Percentiles rank a stretch among this genome's conserved stretches.
These are phyloP conservation scores for Populus simonii DNA, from an alignment of 345 rosid genomes.

Conservation along the genomic window DNA sequence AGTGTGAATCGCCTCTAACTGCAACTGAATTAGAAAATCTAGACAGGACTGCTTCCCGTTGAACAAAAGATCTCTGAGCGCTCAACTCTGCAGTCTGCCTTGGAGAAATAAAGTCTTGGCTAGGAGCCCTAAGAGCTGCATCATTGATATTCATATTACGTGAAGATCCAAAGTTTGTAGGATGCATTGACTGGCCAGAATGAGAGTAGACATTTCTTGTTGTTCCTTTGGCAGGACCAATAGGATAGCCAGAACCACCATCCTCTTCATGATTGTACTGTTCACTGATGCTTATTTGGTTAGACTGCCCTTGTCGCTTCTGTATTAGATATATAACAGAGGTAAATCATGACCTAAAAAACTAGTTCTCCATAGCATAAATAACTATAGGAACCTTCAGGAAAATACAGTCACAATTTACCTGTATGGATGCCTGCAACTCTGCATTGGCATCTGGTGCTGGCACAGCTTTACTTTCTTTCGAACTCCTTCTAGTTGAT, in stretches of 20 bases:
- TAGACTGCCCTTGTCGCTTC: slow-evolving; percentile 49
- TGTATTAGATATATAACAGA: slow-evolving; percentile 17
- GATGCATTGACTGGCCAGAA: slow-evolving; percentile 33
- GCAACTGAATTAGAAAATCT: slow-evolving; percentile 83
- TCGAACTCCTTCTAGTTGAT: slow-evolving; percentile 29
- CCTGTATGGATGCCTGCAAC: slow-evolving; percentile 44
- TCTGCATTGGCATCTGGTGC: slow-evolving; percentile 52
- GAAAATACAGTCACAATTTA: slow-evolving; percentile 8
- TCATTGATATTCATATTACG: slow-evolving; percentile 26
- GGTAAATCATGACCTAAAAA: background rate
- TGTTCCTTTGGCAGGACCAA: slow-evolving; percentile 40
- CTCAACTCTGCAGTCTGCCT: slow-evolving; percentile 35
- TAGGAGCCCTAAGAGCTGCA: slow-evolving; percentile 22
- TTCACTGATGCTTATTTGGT: slow-evolving; percentile 37
- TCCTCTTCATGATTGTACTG: slow-evolving; percentile 43
- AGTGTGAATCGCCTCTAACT: slow-evolving; percentile 59
- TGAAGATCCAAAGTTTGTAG: slow-evolving; percentile 22
- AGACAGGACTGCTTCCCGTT: slow-evolving; percentile 48
- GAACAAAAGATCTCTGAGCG: slow-evolving; percentile 49
- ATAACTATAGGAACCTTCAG: background rate
- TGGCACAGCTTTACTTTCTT: slow-evolving; percentile 44
- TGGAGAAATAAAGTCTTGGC: slow-evolving; percentile 30
- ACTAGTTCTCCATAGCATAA: background rate
- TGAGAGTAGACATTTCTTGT: slow-evolving; percentile 25
- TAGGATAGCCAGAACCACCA: slow-evolving; percentile 42